A percentile compares a stretch with the other conserved stretches of the same genome.
These are phyloP conservation scores for Melampsora americana DNA, from an alignment of 1,284 basidiomycete species.

Conservation along the genomic window DNA sequence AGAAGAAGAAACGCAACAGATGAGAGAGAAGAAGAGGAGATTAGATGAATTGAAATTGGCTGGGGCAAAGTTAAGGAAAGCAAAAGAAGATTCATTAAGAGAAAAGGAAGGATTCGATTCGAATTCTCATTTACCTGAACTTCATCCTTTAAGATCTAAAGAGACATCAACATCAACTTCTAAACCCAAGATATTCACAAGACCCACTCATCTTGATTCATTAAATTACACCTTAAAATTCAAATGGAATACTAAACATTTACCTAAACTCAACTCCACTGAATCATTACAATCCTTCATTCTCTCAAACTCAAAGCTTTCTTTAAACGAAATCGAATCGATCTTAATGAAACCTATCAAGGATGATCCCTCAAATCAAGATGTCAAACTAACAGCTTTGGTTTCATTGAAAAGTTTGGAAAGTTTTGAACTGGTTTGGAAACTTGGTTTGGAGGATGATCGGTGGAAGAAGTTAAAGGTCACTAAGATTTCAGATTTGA, in stretches of 20 bases:
- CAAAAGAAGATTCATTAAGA: neutral
- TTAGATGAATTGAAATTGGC: constrained; percentile 40
- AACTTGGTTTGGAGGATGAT: too few species aligned
- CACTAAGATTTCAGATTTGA: too few species aligned
- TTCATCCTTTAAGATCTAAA: neutral
- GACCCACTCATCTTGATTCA: neutral
- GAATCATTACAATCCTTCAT: constrained; percentile 13
- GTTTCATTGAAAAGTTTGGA: too few species aligned
- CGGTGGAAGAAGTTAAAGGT: too few species aligned
- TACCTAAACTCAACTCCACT: constrained; percentile 10
- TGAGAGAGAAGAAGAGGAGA: constrained; percentile 18
- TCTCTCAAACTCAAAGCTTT: neutral
- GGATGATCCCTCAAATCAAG: too few species aligned
- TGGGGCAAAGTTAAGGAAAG: constrained; percentile 19
- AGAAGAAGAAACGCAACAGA: neutral
- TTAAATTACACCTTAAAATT: constrained; percentile 15
- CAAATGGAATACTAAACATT: constrained; percentile 32
- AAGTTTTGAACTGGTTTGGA: too few species aligned
- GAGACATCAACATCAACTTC: neutral
- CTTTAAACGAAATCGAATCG: constrained; percentile 27
- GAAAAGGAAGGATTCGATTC: too few species aligned
- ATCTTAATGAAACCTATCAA: constrained; percentile 14
- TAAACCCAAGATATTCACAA: neutral
- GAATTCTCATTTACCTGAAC: neutral
- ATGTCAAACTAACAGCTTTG: too few species aligned